Base-by-base conservation (phyloP, 306 rosid species). In the Carpinus fangiana region DNA sequence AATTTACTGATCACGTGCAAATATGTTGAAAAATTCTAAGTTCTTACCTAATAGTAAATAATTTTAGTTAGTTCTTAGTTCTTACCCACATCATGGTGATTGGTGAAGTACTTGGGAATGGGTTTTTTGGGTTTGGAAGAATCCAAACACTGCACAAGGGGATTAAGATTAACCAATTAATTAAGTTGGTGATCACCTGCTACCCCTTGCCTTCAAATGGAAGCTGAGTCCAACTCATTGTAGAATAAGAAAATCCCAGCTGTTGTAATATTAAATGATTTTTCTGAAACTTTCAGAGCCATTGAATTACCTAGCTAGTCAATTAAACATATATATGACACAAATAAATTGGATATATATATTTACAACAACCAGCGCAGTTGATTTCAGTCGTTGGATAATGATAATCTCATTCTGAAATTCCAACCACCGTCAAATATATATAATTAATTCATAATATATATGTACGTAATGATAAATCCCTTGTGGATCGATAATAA, bases 381-480 rank as follows among this genome's bases (percentile, higher is more conserved):
- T 12, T 64, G 47, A 36, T 34, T 64, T 16, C 23, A 14, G 47
- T 7, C 36, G 70, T 16, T 2, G 20, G 21, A 28, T 64, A 47
- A 28, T 64, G 23, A 64, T 14, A 36, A 8, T 75, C 79, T 61
- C 59, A 38, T 20, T 38, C 41, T 48, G 4, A 64, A 62, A 18
- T 50, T 65, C 73, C 79, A 76, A 76, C 79, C 20, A 76, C 73
- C 73, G 6, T 28, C 5, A 36, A n/a, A 0, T 36, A 14, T 43
- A 31, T 31, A 54, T 38, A 14, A 38, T 38, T 38, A 38, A 41
- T 38, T 36, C 16, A 12, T 53, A 65, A 17, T 34, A 20, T 65
- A 16, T 0, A 46, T 34, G 34, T 2, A 31, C 3, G 1, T 23
- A 38, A 4, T 1, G 47, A 12, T 34, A 31, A 61, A 14, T 6